A percentile compares a stretch with the other conserved stretches of the same genome.
Evolutionary conservation across 495 filamentous ascomycete species (phyloP).

Genomic region (Penicillium dipodomyicola): DNA sequence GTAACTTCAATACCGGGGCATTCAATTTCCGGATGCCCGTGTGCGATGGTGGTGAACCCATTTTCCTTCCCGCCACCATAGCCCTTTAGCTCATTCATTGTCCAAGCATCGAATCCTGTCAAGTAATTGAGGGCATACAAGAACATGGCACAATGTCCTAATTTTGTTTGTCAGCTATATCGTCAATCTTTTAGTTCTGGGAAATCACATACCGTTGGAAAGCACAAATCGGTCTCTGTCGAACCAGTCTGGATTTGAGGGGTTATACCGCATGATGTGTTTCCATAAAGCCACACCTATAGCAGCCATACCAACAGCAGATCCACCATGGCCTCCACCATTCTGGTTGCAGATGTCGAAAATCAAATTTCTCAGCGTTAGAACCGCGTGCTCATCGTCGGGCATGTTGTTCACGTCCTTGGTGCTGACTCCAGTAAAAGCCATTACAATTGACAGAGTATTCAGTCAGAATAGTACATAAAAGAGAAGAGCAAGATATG

Average conservation of each 20-base stretch:
- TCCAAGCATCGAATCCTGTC: constrained; percentile 48
- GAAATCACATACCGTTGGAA: constrained; percentile 39
- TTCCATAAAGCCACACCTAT: constrained; percentile 84
- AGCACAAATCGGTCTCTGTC: constrained; percentile 88
- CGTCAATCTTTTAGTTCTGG: too few species aligned
- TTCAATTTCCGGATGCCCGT: constrained; percentile 51
- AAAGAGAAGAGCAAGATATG: too few species aligned
- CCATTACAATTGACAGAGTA: too few species aligned
- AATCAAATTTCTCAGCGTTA: constrained; percentile 41
- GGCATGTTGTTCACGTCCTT: too few species aligned
- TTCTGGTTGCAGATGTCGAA: constrained; percentile 43
- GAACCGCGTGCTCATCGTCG: constrained; percentile 33
- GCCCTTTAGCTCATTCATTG: constrained; percentile 47
- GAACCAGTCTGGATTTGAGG: constrained; percentile 82
- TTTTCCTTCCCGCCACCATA: constrained; percentile 45
- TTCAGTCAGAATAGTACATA: too few species aligned
- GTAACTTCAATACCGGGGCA: constrained; percentile 53
- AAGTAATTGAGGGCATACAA: constrained; percentile 50
- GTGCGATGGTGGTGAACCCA: constrained; percentile 28
- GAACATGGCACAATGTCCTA: constrained; percentile 40
- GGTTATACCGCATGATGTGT: constrained; percentile 89
- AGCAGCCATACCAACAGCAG: constrained; percentile 89
- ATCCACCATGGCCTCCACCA: constrained; percentile 49
- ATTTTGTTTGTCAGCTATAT: too few species aligned
- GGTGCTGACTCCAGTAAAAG: too few species aligned